Evolutionary conservation across 345 rosid species (phyloP), one percentile per base, ranked within the genome.

Genomic region (Fremontodendron californicum): DNA sequence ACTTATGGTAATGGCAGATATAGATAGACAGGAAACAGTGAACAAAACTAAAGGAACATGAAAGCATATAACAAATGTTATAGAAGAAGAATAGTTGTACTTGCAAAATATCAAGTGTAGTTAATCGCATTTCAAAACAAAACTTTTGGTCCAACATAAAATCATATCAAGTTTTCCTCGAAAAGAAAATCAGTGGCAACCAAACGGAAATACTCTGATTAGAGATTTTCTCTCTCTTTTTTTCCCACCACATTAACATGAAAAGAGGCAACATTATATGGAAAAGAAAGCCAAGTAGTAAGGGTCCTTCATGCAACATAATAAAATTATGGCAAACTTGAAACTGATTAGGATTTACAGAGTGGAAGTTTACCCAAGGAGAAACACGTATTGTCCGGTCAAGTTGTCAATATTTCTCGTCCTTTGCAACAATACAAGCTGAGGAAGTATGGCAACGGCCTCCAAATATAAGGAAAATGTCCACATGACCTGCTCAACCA

Each of bases 381-480:
- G 93, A 79, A 93, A 90, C 29, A 93, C 86, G 46, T 91, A 93
- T 80, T 93, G 96, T 11, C 96, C 98, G 0, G 96, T 93, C 84
- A 93, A 83, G 88, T 90, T 93, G 76, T 91, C 98, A 40, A 93
- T 91, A 51, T 93, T 93, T 77, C 88, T 87, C 45, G 98, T 91
- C 85, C 94, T 89, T 75, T 91, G 96, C 57, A 93, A 80, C 84
- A 91, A 79, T 49, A 93, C 90, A 83, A 93, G 93, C 80, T 91
- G 98, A 79, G 98, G 94, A 77, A 93, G 85, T 81, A 93, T 93
- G 70, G 94, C 96, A 64, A 91, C 90, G 39, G 98, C 98, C 85
- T 93, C 98, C 79, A 93, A 78, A 82, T 72, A 93, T 76, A 91
- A 74, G 5, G 98, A 93, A 83, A 90, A 93, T 5, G 98, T 51